Base-by-base conservation (phyloP, 1,284 basidiomycete species). In the Naganishia albida region DNA sequence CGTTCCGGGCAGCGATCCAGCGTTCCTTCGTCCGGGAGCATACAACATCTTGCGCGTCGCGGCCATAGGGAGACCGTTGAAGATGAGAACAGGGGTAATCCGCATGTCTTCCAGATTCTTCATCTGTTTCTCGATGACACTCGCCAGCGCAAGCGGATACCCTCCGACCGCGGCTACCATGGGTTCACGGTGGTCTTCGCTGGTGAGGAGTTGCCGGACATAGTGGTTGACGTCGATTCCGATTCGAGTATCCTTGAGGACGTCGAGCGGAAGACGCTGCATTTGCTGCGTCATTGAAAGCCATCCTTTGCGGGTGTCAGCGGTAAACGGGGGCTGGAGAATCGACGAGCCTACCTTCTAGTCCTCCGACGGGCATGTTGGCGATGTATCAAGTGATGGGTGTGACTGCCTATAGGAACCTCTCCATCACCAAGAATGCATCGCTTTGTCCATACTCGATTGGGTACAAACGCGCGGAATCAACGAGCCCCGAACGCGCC, bases 81-180 rank as follows among this genome's bases (percentile, higher is more conserved):
- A 96, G 56, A 99, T 92, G 75, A 99, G 97, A 40, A 99, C 92
- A 28, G 95, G 96, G 77, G 96, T 97, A 83, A 99, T 95, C 70
- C 85, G 88, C 51, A 89, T 82, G 80, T 88, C 89, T 83, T 97
- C 94, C 73, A 98, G 87, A 10, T 85, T 83, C 55, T 93, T 89
- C 55, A 99, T 83, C 82, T 99, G 94, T 40, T 86, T 83, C 80
- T 97, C 94, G 77, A 99, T 93, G 68, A 91, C 88, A 70, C 85
- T 83, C 13, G 87, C 88, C 63, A 96, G 84, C 38, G 90, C 88
- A 64, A 97, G 85, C 1, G 94, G 94, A 7, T 93, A 84, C 40
- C 95, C 95, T 42, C 95, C 95, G 1, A 93, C 94, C 0, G 94
- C 93, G 0, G 94, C 91, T 15, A 97, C 86, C 46, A 96, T 85